Conservation (phyloP, 768 basidiomycete genomes). For the Udeniomyces megalosporus region DNA sequence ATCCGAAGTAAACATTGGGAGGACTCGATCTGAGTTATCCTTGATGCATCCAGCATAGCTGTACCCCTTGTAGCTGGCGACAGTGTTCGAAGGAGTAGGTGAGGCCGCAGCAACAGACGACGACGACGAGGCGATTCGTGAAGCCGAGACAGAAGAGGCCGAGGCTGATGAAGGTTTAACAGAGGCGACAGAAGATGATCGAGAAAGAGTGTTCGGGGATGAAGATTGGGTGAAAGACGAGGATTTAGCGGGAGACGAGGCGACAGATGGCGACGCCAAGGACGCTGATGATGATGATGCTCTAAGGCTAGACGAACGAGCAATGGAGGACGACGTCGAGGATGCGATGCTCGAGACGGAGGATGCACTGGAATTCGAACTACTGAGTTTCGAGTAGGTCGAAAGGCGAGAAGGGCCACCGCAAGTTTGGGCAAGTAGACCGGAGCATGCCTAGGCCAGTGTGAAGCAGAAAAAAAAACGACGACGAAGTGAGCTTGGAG, state of each 20-base stretch:
- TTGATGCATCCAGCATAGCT: background rate
- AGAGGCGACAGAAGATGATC: background rate
- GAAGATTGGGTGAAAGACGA: background rate
- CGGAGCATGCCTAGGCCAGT: constrained; percentile 3
- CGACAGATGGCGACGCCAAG: background rate
- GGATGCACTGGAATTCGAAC: background rate
- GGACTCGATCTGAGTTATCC: background rate
- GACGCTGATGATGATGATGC: background rate
- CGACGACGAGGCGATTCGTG: too few relatives aligned
- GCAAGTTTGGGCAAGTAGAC: constrained; percentile 9
- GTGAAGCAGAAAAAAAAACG: background rate
- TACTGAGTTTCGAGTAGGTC: background rate
- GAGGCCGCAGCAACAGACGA: too few relatives aligned
- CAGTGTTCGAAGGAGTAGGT: too few relatives aligned
- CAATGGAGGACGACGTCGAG: background rate
- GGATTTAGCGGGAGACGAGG: background rate
- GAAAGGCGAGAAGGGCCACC: background rate
- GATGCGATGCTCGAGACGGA: background rate
- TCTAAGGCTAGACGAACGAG: background rate
- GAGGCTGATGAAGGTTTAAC: too few relatives aligned
- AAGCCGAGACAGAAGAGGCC: too few relatives aligned
- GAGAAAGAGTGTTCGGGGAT: background rate
- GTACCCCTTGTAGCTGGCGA: background rate
- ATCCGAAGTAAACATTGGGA: background rate
- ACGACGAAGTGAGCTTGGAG: too few relatives aligned